Conservation (phyloP, 2,329 filamentous ascomycete genomes). For the Fusarium euwallaceae region DNA sequence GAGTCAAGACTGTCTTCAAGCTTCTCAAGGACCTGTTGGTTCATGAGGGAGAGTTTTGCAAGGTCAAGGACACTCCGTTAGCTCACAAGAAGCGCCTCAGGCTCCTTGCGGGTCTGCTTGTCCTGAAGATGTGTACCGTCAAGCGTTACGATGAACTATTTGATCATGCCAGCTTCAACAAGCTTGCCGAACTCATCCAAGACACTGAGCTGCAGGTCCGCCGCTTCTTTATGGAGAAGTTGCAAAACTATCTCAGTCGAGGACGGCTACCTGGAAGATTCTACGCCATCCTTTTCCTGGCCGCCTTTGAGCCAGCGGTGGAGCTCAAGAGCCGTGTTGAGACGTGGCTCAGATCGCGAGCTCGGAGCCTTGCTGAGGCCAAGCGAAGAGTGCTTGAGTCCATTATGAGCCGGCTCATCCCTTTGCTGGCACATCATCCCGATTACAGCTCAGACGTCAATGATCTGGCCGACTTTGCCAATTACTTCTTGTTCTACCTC, state of each 20-base stretch:
- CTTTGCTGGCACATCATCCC: slow-evolving; percentile 91
- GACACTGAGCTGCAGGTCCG: slow-evolving; percentile 82
- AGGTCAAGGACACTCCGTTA: slow-evolving; percentile 79
- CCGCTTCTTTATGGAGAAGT: slow-evolving; percentile 81
- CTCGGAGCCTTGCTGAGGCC: slow-evolving; percentile 71
- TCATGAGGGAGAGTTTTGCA: slow-evolving; percentile 83
- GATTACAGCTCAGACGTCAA: slow-evolving; percentile 79
- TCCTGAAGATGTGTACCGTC: slow-evolving; percentile 85
- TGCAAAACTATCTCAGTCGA: slow-evolving; percentile 91
- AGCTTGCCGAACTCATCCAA: slow-evolving; percentile 84
- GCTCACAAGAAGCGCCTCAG: slow-evolving; percentile 86
- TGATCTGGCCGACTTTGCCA: slow-evolving; percentile 84
- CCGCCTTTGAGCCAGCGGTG: slow-evolving; percentile 88
- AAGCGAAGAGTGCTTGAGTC: slow-evolving; percentile 80
- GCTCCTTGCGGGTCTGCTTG: slow-evolving; percentile 82
- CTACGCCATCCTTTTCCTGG: slow-evolving; percentile 90
- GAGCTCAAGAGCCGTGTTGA: slow-evolving; percentile 80
- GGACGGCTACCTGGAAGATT: slow-evolving; percentile 80
- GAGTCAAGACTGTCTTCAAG: slow-evolving; percentile 79
- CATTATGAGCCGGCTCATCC: slow-evolving; percentile 84
- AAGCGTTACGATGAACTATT: slow-evolving; percentile 83
- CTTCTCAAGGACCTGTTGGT: slow-evolving; percentile 82
- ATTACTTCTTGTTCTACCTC: slow-evolving; percentile 92
- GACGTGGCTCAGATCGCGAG: slow-evolving; percentile 90
- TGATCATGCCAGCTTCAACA: slow-evolving; percentile 81